Percentiles rank a stretch among this genome's conserved stretches.
Evolutionary conservation across 371 early-diverging fungal genomes (phyloP).

Genomic region (Saksenaea vasiformis): DNA sequence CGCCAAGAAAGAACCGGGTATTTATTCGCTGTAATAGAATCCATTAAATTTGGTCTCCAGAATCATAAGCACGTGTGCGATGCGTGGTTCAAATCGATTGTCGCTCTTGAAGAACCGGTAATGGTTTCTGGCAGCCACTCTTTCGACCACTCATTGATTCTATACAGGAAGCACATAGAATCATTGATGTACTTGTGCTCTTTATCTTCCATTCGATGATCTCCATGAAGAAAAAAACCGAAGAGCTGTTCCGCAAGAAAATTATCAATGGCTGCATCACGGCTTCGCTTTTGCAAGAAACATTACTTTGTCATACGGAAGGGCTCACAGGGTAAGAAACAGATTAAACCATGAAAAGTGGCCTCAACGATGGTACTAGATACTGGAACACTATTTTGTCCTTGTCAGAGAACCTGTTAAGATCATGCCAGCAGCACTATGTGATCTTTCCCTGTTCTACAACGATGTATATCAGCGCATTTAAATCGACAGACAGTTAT

Average conservation of each 20-base stretch:
- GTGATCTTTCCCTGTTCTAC: slow-evolving; percentile 49
- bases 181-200: slow-evolving; percentile 69
- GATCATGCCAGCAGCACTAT: slow-evolving; percentile 54
- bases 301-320: slow-evolving; percentile 51
- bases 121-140: too few relatives aligned
- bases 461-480: slow-evolving; percentile 51
- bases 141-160: background rate
- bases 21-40: slow-evolving; percentile 39
- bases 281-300: slow-evolving; percentile 49
- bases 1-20: background rate
- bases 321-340: slow-evolving; percentile 49
- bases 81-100: slow-evolving; percentile 69
- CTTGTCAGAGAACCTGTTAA: slow-evolving; percentile 62
- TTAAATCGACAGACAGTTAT: slow-evolving; percentile 63
- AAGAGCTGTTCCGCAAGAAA: slow-evolving; percentile 58
- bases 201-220: slow-evolving; percentile 68
- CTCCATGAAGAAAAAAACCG: slow-evolving; percentile 67
- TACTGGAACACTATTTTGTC: slow-evolving; percentile 64
- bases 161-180: slow-evolving; percentile 43
- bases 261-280: slow-evolving; percentile 55
- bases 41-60: slow-evolving; percentile 66
- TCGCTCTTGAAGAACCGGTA: slow-evolving; percentile 43
- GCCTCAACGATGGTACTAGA: slow-evolving; percentile 9
- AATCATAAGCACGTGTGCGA: slow-evolving; percentile 73
- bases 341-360: background rate